Conservation (phyloP, 2,329 filamentous ascomycete genomes). For the Ophiosphaerella herpotricha region DNA sequence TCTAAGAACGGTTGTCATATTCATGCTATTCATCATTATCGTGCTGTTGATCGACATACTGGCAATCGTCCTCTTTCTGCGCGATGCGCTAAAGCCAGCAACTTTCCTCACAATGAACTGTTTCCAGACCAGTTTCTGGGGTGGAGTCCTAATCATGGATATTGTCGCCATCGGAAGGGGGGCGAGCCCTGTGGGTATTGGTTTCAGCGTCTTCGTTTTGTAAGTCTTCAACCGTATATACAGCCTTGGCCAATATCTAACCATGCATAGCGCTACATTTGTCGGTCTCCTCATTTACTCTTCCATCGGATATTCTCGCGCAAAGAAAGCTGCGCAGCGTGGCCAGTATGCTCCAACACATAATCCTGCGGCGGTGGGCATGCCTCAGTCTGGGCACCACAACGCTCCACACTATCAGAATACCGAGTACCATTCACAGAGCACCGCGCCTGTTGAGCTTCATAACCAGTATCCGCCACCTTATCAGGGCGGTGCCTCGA, state of each 20-base stretch:
- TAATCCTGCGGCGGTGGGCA: constrained; percentile 29
- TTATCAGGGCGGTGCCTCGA: constrained; percentile 22
- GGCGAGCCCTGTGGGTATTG: constrained; percentile 27
- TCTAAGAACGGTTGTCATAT: constrained; percentile 34
- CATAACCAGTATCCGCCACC: constrained; percentile 24
- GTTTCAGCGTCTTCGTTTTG: constrained; percentile 43
- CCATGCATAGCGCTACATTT: constrained; percentile 36
- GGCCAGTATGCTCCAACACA: constrained; percentile 41
- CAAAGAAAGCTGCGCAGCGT: constrained; percentile 40
- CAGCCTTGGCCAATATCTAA: constrained; percentile 6
- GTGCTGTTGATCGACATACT: constrained; percentile 43
- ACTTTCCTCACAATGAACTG: constrained; percentile 44
- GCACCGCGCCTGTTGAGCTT: constrained; percentile 15
- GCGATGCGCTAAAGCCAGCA: constrained; percentile 35
- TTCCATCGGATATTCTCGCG: constrained; percentile 40
- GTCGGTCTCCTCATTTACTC: constrained; percentile 49
- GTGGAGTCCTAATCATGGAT: constrained; percentile 36
- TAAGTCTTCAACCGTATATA: constrained; percentile 24
- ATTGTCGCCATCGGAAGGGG: constrained; percentile 30
- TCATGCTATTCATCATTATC: constrained; percentile 38
- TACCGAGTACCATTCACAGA: constrained; percentile 33
- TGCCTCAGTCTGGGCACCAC: constrained; percentile 19
- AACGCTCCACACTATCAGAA: constrained; percentile 23
- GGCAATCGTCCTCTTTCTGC: constrained; percentile 41
- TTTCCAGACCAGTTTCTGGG: constrained; percentile 44